phyloP scores from a whole-genome alignment of 371 early-diverging fungal genomes.

The Nematocida ausubeli region DNA sequence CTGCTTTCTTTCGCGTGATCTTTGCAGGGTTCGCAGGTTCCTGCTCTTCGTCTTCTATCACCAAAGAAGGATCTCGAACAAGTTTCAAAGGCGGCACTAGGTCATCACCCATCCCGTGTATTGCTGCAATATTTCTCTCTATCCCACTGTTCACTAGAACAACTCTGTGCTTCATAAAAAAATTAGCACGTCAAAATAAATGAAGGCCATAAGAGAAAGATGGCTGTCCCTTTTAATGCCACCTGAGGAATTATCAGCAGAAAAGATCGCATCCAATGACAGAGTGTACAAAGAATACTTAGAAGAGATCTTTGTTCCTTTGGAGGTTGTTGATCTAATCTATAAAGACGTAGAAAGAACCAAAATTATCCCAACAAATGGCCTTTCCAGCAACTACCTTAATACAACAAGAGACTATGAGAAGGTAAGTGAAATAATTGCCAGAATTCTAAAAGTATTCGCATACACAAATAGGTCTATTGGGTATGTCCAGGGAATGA shows the following conservation, averaged over 20 bases:
- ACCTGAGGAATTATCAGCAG: background rate
- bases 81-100: constrained; percentile 45
- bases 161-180: constrained; percentile 37
- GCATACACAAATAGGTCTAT: constrained; percentile 60
- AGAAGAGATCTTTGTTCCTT: background rate
- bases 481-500: constrained; percentile 69
- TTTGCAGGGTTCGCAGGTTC: constrained; percentile 31
- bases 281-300: background rate
- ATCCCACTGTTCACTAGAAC: constrained; percentile 23
- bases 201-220: background rate
- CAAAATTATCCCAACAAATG: background rate
- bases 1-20: constrained; percentile 64
- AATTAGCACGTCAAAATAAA: background rate
- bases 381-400: background rate
- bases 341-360: constrained; percentile 40
- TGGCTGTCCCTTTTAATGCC: constrained; percentile 6
- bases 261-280: background rate
- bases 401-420: background rate
- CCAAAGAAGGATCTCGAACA: constrained; percentile 34
- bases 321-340: background rate
- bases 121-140: constrained; percentile 50
- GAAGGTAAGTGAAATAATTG: constrained; percentile 53
- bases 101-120: constrained; percentile 39
- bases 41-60: constrained; percentile 50
- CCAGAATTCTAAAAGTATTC: constrained; percentile 60